These are phyloP conservation scores for Penicillium paxilli DNA, from an alignment of 495 filamentous ascomycete species.

Conservation along the genomic window DNA sequence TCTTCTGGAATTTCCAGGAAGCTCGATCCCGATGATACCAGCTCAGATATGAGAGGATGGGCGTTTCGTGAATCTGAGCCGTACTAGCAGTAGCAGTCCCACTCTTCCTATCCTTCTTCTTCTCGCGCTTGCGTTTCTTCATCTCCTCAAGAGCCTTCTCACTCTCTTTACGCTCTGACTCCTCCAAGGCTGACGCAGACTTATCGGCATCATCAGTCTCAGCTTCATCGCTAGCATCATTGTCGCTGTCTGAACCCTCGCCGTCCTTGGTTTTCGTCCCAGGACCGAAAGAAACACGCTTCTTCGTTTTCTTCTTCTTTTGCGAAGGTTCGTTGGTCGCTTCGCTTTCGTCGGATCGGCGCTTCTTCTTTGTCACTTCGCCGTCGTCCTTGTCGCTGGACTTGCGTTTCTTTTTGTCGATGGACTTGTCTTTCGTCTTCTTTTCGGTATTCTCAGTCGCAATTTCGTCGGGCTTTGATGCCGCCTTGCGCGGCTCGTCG, in stretches of 20 bases:
- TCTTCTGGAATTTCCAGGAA: conserved; percentile 93
- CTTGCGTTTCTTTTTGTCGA: conserved; percentile 27
- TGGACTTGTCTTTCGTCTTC: conserved; percentile 14
- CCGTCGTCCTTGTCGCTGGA: conserved; percentile 11
- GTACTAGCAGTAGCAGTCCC: conserved; percentile 10
- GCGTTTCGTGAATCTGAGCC: conserved; percentile 41
- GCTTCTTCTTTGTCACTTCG: conserved; percentile 21
- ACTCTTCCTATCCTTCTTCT: conserved; percentile 35
- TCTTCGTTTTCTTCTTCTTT: conserved; percentile 43
- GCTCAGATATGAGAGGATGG: conserved; percentile 71
- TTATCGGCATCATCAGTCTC: conserved; percentile 15
- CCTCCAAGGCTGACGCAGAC: conserved; percentile 10
- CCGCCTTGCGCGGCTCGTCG: conserved; percentile 9
- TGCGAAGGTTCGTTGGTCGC: conserved; percentile 14
- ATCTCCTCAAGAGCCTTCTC: conserved; percentile 25
- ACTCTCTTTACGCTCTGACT: conserved; percentile 12
- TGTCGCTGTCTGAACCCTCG: conserved; percentile 21
- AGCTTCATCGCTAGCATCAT: conserved; percentile 23
- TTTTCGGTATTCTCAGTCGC: conserved; percentile 24
- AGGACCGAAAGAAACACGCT: conserved; percentile 77
- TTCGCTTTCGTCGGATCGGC: conserved; percentile 10
- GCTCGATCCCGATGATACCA: conserved; percentile 64
- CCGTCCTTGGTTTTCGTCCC: conserved; percentile 65
- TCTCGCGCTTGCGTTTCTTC: conserved; percentile 32
- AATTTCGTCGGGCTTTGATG: conserved; percentile 55